Conservation (phyloP, 2,329 filamentous ascomycete genomes). For the Colletotrichum melonis region DNA sequence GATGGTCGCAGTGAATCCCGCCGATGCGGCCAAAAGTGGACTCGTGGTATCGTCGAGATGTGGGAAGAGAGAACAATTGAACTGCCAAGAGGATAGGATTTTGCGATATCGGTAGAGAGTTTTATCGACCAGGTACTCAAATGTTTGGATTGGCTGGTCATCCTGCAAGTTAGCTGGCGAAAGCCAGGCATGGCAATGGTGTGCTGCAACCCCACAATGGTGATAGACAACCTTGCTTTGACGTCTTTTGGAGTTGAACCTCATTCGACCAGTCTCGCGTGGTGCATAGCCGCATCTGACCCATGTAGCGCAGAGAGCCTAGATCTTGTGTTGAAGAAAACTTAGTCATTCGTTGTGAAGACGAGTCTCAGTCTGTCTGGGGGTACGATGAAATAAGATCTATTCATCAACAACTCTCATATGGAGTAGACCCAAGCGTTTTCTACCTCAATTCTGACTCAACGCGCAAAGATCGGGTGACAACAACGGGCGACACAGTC, state of each 20-base stretch:
- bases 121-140: too few species aligned
- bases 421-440: neutral
- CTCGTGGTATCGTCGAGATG: neutral
- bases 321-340: neutral
- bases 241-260: neutral
- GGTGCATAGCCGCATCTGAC: too few species aligned
- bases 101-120: neutral
- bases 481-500: constrained; percentile 44
- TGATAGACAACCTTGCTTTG: constrained; percentile 2
- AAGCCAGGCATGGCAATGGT: neutral
- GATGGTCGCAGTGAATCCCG: neutral
- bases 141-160: neutral
- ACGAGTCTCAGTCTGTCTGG: neutral
- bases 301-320: neutral
- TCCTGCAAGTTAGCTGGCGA: neutral
- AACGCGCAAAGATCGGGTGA: neutral
- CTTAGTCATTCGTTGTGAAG: neutral
- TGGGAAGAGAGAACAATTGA: neutral
- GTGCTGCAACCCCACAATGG: neutral
- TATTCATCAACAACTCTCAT: neutral
- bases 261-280: neutral
- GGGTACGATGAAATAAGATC: neutral
- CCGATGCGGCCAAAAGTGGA: neutral
- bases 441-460: constrained; percentile 2
- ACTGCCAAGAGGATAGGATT: too few species aligned